phyloP scores from a whole-genome alignment of 306 rosid genomes.

The Corylus avellana region DNA sequence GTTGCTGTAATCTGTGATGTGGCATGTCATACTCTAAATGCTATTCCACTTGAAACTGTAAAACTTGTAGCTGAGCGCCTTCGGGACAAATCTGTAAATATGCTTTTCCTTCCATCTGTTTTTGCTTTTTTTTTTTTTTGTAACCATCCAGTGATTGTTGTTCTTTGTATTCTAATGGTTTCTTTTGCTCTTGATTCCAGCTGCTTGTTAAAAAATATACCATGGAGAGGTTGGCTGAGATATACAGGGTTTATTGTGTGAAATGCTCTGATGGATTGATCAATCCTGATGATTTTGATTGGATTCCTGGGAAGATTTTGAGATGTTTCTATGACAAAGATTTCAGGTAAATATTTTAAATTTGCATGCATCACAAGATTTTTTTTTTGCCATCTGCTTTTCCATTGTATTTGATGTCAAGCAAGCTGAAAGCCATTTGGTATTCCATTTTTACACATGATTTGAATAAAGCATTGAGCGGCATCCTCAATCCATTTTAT shows the following conservation, averaged over 20 bases:
- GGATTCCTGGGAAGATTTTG: conserved; percentile 95
- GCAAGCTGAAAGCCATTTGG: not conserved
- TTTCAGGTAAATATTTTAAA: conserved; percentile 66
- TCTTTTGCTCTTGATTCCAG: conserved; percentile 53
- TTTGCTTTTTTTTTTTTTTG: conserved; percentile 10
- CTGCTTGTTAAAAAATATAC: conserved; percentile 90
- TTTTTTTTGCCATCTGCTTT: conserved; percentile 3
- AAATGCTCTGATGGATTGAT: conserved; percentile 48
- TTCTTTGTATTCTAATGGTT: conserved; percentile 26
- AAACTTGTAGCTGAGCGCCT: conserved; percentile 96
- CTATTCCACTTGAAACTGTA: conserved; percentile 74
- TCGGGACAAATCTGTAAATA: conserved; percentile 93
- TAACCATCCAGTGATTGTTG: conserved; percentile 17
- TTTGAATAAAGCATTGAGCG: not conserved
- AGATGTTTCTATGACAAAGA: conserved; percentile 95
- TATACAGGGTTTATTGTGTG: conserved; percentile 66
- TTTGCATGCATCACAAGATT: conserved; percentile 16
- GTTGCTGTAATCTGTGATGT: conserved; percentile 94
- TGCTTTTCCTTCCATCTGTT: conserved; percentile 21
- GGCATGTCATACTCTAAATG: conserved; percentile 63
- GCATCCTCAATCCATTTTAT: not conserved
- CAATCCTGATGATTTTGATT: conserved; percentile 56
- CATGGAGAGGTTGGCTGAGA: conserved; percentile 88
- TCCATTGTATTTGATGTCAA: not conserved
- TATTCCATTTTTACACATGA: not conserved